These are phyloP conservation scores for Malassezia slooffiae DNA, from an alignment of 1,284 basidiomycete species.

Conservation along the genomic window DNA sequence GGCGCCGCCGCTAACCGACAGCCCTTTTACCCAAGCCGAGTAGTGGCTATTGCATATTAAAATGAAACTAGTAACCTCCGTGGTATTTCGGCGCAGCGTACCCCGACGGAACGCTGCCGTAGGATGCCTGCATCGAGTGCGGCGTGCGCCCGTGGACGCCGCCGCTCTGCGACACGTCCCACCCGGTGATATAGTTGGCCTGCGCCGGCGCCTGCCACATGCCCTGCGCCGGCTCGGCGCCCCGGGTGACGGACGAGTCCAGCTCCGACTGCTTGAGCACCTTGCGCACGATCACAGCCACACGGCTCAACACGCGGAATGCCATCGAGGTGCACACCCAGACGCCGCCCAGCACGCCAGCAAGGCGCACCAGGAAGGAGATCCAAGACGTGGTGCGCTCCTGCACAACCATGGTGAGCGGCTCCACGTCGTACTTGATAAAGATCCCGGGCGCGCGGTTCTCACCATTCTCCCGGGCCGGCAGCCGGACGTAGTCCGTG, in stretches of 20 bases:
- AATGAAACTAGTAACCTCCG: background rate
- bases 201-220: background rate
- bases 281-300: background rate
- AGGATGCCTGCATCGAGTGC: too few relatives aligned
- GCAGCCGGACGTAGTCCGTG: conserved; percentile 72
- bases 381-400: conserved; percentile 72
- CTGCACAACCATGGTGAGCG: conserved; percentile 69
- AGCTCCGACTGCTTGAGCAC: too few relatives aligned
- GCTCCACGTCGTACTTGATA: conserved; percentile 72
- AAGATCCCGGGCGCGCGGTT: conserved; percentile 62
- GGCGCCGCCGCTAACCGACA: conserved; percentile 5
- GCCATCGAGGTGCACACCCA: conserved; percentile 42
- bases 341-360: conserved; percentile 49
- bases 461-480: conserved; percentile 62
- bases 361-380: conserved; percentile 68
- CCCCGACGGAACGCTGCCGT: too few relatives aligned
- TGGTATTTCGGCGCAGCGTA: background rate
- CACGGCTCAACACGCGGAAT: conserved; percentile 25
- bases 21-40: conserved; percentile 29
- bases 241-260: too few relatives aligned
- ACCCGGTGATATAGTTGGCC: background rate
- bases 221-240: background rate
- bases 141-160: too few relatives aligned
- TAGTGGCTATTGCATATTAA: too few relatives aligned
- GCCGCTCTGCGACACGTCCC: background rate